phyloP scores from a whole-genome alignment of 768 basidiomycete genomes.

The Mycena rosella region DNA sequence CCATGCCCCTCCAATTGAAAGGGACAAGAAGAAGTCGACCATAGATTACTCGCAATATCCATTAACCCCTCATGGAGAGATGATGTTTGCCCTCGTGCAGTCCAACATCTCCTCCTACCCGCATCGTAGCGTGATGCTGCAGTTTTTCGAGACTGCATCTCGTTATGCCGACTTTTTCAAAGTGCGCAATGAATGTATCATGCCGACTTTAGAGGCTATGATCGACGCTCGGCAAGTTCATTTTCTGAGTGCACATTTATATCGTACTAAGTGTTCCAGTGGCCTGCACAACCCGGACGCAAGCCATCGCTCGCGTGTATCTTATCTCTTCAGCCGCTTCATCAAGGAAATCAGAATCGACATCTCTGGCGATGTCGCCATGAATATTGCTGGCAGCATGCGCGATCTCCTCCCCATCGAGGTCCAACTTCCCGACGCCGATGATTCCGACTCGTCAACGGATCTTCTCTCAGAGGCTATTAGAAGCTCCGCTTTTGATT shows the following conservation, averaged over 20 bases:
- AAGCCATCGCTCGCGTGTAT: slow-evolving; percentile 80
- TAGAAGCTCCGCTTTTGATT: slow-evolving; percentile 81
- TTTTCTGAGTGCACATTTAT: not conserved
- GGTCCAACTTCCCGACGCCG: slow-evolving; percentile 81
- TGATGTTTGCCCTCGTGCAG: slow-evolving; percentile 86
- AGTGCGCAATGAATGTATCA: slow-evolving; percentile 88
- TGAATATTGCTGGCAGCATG: slow-evolving; percentile 77
- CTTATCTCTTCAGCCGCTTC: slow-evolving; percentile 94
- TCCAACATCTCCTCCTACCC: slow-evolving; percentile 88
- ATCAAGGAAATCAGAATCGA: slow-evolving; percentile 86
- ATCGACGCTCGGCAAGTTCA: slow-evolving; percentile 79
- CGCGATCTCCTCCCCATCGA: slow-evolving; percentile 84
- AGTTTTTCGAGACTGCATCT: slow-evolving; percentile 94
- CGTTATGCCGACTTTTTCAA: slow-evolving; percentile 98
- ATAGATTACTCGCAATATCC: slow-evolving; percentile 85
- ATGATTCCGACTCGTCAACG: slow-evolving; percentile 67
- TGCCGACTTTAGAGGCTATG: slow-evolving; percentile 90
- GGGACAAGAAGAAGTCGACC: slow-evolving; percentile 76
- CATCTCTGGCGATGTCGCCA: slow-evolving; percentile 79
- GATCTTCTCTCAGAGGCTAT: slow-evolving; percentile 87
- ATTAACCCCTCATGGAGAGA: slow-evolving; percentile 90
- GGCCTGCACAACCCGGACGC: slow-evolving; percentile 87
- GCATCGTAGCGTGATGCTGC: slow-evolving; percentile 85
- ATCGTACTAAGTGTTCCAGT: slow-evolving; percentile 55
- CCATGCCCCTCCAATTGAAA: slow-evolving; percentile 75